These are phyloP conservation scores for Sarcodon aspratus DNA, from an alignment of 768 basidiomycete species.

Conservation along the genomic window DNA sequence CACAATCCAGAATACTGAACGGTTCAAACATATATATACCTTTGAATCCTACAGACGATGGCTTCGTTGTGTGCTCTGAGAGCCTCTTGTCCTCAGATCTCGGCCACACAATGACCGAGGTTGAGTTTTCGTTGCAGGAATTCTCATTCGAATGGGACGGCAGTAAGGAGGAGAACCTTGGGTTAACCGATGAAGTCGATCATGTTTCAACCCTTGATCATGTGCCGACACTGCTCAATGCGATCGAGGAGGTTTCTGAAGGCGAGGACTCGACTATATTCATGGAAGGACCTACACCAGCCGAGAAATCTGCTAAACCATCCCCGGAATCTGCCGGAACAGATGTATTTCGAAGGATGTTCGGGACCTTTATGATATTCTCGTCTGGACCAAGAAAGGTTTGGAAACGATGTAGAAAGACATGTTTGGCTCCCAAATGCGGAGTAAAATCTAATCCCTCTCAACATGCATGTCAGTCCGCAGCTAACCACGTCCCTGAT, in stretches of 20 bases:
- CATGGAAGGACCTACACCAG: not conserved
- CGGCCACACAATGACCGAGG: not conserved
- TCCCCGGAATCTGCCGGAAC: not conserved
- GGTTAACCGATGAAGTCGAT: not conserved
- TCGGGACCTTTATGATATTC: not conserved
- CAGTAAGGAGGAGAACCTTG: not conserved
- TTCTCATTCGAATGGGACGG: not conserved
- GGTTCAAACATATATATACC: not conserved
- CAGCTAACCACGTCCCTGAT: not conserved
- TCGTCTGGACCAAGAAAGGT: not conserved
- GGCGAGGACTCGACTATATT: not conserved
- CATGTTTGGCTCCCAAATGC: not conserved
- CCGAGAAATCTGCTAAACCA: not conserved
- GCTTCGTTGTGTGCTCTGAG: not conserved
- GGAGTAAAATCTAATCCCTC: not conserved
- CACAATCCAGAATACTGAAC: not conserved
- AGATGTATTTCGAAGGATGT: not conserved
- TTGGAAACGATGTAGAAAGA: not conserved
- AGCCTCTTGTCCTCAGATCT: not conserved
- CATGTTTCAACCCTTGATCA: not conserved
- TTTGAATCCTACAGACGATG: not conserved
- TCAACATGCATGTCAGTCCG: not conserved
- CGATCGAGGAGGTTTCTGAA: not conserved
- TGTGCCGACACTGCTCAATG: not conserved
- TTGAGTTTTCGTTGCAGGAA: not conserved